Base-by-base conservation (phyloP, 306 rosid genomes). In the Prunus armeniaca region DNA sequence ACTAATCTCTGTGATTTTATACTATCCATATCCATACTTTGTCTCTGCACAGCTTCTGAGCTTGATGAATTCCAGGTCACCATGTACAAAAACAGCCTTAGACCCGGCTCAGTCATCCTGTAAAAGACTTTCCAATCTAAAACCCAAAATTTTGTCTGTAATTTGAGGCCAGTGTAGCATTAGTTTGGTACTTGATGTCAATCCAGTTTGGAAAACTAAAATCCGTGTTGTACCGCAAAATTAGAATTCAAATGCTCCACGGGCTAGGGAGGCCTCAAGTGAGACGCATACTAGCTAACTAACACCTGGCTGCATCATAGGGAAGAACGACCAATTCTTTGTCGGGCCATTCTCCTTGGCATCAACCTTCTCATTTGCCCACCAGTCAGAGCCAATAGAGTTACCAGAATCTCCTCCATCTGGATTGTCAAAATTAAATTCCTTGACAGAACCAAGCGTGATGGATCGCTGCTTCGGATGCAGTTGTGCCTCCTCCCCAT, bases 241-340 rank as follows among this genome's bases (percentile, higher is more conserved):
- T 34, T 34, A 2, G 1, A 52, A 52, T 52, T 17, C 6, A 67
- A 55, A 67, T 25, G 65, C 55, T 73, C 70, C 47, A 15, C 38
- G 56, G 79, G 79, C 72, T 19, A 72, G 49, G 83, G 80, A 83
- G 73, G 78, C 74, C 70, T 64, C 38, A 9, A 60, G 78, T 34
- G 70, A 61, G 74, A 66, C 55, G 76, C 54, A 41, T 69, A 64
- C 61, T 71, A 45, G 81, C 78, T 85, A 90, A 78, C 90, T 90
- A 63, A 88, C 62, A 62, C 88, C 79, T 5, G 92, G 89, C 79
- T 90, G 97, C 76, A 86, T 68, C 85, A 85, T 64, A 45, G 97
- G 97, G 81, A 91, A 95, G 86, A 95, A 95, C 67, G 97, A 84
- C 97, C 99, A 95, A 71, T 85, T 60, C 79, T 89, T 80, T 47